Base-by-base conservation (phyloP, 1,284 basidiomycete species). In the Ganoderma sinense region DNA sequence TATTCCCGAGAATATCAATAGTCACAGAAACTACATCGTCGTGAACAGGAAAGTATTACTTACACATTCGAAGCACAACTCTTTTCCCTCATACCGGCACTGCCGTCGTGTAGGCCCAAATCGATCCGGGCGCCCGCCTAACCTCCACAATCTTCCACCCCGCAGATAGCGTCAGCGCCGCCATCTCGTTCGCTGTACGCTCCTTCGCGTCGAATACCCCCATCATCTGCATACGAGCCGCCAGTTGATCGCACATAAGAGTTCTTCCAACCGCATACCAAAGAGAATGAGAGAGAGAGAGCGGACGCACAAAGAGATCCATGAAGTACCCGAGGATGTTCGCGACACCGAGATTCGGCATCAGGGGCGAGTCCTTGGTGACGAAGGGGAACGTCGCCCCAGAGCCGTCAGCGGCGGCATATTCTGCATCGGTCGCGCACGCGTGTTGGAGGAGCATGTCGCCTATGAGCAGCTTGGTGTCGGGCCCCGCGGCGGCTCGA, bases 361-460 rank as follows among this genome's bases (percentile, higher is more conserved):
- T 81, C 26, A 92, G 78, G 36, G 90, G 90, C 23, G 75, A 76
- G 23, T 61, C 65, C 33, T 82, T 79, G 8, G 84, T 81, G 0
- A 85, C 84, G 51, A 69, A 66, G 6, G 68, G 53, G 10, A 31
- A 65, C 5, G 26, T 39, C 16, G 39, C 53, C 61, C 26, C 45
- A 6, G 45, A n/a, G n/a, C 18, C 23, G 14, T 23, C 53, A 2
- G 26, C 56, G 23, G 16, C 60, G 33, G 33, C 63, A 20, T 36
- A 31, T n/a, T 23, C 53, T 0, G 39, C 67, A 13, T 23, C 62
- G 58, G 69, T 45, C 59, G 43, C 20, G 76, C 90, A 92, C 0
- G 89, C 90, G 11, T 89, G 81, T 0, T 89, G 89, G 10, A 91
- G 81, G 13, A 92, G 84, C 70, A 88, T 89, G 70, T 92, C 91